Evolutionary conservation across 2,329 filamentous ascomycete species (phyloP), one percentile per base, ranked within the genome.

Genomic region (Aspergillus sp.): DNA sequence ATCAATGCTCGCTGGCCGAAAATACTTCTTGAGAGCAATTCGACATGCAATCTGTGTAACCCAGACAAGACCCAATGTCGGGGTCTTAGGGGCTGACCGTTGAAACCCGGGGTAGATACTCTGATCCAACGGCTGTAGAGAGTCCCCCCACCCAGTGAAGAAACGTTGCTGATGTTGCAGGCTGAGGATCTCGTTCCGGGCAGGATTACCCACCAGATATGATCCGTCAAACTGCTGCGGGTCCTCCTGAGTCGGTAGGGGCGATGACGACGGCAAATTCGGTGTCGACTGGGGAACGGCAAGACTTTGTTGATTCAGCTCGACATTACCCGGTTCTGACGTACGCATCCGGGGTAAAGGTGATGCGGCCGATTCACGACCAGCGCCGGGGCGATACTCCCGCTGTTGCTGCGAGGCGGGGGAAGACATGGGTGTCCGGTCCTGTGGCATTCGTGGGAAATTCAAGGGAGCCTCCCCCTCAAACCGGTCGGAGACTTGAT

Each of bases 121-220:
- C 9, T 61, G 38, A 12, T 56, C 58, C 1, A 65, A 53, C 24
- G 58, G 61, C 15, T 62, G 60, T 7, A 18, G 77, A 55, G 86
- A 81, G 71, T 96, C 90, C 20, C 93, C 92, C 93, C 95, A 97
- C 62, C 95, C 93, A 4, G 93, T 96, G 76, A 97, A 96, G 85
- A 93, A 97, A 43, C 90, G 85, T 72, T 97, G 91, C 74, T 98
- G 93, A 74, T 97, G 90, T 66, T 96, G 88, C 8, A 97, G 83
- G 32, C 85, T 83, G 38, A 97, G 80, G 0, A 87, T 85, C 12
- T 85, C 81, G 42, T 70, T 71, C 17, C 71, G 70, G 15, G 66
- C 66, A 2, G 71, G 66, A 39, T 74, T 58, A 67, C 74, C 47
- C 69, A 82, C 44, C 70, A 75, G 34, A 71, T 74, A 69, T 63